Conservation (phyloP, 1,284 basidiomycete genomes). For the Amylostereum chailletii region DNA sequence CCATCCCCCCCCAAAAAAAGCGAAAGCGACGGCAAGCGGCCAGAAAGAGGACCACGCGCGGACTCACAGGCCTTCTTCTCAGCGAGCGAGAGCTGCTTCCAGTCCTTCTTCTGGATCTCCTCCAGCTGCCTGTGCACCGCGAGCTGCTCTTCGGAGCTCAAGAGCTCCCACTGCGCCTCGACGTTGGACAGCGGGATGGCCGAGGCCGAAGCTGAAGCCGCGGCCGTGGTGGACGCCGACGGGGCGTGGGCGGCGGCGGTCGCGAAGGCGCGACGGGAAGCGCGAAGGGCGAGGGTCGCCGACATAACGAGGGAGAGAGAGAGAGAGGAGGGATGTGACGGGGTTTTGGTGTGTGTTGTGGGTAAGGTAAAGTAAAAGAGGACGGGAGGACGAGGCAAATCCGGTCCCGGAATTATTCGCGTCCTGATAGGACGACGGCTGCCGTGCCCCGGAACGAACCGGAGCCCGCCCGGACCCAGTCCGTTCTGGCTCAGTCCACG, state of each 20-base stretch:
- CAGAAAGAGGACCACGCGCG: conserved; percentile 8
- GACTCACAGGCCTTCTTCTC: conserved; percentile 98
- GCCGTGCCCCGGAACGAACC: too few relatives aligned
- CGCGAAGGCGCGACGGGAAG: conserved; percentile 46
- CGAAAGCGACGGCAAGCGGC: conserved; percentile 6
- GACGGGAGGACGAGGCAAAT: background rate
- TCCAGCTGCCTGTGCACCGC: conserved; percentile 86
- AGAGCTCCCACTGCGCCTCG: conserved; percentile 86
- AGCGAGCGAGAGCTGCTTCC: conserved; percentile 85
- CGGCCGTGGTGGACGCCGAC: conserved; percentile 22
- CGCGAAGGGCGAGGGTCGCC: background rate
- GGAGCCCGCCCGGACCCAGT: too few relatives aligned
- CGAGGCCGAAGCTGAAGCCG: conserved; percentile 21
- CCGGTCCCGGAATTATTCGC: too few relatives aligned
- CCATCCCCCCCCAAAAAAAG: background rate
- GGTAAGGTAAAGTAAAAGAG: background rate
- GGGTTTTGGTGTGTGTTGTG: background rate
- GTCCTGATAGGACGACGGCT: too few relatives aligned
- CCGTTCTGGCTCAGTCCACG: too few relatives aligned
- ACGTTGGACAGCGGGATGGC: conserved; percentile 81
- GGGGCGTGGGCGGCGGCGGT: conserved; percentile 25
- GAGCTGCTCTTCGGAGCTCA: conserved; percentile 75
- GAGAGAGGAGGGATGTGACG: conserved; percentile 1
- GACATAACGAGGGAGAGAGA: conserved; percentile 1
- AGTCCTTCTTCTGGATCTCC: conserved; percentile 91